phyloP scores from a whole-genome alignment of 2,329 filamentous ascomycete species.

The Trichothecium sympodiale region DNA sequence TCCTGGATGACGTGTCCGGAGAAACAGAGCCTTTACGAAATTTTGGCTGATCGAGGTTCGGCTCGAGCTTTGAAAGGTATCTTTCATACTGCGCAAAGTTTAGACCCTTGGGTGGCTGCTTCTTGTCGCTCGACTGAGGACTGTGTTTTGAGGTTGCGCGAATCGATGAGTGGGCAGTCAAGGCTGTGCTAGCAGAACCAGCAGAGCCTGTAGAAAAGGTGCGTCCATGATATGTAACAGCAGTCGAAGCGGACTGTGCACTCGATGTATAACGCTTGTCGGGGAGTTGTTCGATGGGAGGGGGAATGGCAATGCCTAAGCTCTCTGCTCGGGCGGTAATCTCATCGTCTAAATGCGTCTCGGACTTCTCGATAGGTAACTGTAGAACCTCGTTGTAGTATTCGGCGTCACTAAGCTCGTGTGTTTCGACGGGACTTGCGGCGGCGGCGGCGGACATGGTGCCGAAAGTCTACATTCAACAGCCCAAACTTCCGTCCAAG shows the following conservation, averaged over 20 bases:
- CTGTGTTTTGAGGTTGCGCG: conserved; percentile 13
- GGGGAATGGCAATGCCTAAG: conserved; percentile 19
- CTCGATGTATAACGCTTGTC: conserved; percentile 26
- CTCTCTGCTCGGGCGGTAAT: conserved; percentile 22
- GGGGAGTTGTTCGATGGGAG: conserved; percentile 8
- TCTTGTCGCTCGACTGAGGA: conserved; percentile 9
- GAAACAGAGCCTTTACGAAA: conserved; percentile 21
- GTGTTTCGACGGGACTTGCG: conserved; percentile 1
- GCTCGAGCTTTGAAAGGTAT: conserved; percentile 34
- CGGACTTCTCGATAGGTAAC: conserved; percentile 19
- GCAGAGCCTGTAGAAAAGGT: conserved; percentile 32
- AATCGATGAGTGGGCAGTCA: conserved; percentile 32
- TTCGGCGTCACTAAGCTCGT: conserved; percentile 26
- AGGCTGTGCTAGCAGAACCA: conserved; percentile 26
- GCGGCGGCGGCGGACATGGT: not conserved
- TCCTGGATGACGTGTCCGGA: conserved; percentile 21
- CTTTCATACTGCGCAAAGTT: conserved; percentile 41
- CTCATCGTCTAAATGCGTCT: conserved; percentile 26
- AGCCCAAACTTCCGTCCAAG: too few species aligned
- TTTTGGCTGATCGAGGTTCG: conserved; percentile 30
- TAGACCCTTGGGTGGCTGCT: conserved; percentile 22
- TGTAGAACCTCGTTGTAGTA: conserved; percentile 29
- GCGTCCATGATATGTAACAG: conserved; percentile 28
- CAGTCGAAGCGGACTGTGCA: conserved; percentile 30
- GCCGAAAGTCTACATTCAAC: not conserved